Conservation (phyloP, 257 asterid genomes). For the Echites panduratus region DNA sequence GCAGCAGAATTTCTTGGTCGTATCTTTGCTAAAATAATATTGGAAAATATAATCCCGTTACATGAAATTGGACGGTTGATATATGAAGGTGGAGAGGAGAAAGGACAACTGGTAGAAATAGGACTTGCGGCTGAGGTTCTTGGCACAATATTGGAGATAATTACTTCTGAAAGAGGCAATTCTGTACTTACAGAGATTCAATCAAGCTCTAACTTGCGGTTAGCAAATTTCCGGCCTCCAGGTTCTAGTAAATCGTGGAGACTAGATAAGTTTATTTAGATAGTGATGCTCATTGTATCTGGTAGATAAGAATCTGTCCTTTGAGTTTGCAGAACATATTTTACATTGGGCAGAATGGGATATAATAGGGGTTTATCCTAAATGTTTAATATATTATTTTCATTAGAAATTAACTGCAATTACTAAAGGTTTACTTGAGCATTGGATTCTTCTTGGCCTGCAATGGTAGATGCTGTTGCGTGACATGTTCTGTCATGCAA, state of each 20-base stretch:
- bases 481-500: background rate
- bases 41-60: constrained; percentile 28
- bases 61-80: constrained; percentile 30
- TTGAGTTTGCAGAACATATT: constrained; percentile 12
- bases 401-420: constrained; percentile 14
- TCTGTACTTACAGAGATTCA: constrained; percentile 22
- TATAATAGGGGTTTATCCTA: constrained; percentile 1
- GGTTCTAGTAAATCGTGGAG: constrained; percentile 35
- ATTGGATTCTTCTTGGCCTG: constrained; percentile 11
- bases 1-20: constrained; percentile 46
- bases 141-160: constrained; percentile 36
- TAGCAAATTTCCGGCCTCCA: constrained; percentile 34
- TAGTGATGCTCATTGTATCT: constrained; percentile 16
- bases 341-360: constrained; percentile 13
- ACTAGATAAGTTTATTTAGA: constrained; percentile 39
- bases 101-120: constrained; percentile 36
- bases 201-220: constrained; percentile 24
- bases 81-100: constrained; percentile 43
- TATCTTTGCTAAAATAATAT: constrained; percentile 29
- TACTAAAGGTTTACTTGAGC: constrained; percentile 13
- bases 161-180: constrained; percentile 31
- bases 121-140: constrained; percentile 49
- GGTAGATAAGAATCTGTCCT: constrained; percentile 22
- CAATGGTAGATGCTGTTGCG: background rate
- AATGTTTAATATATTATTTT: constrained; percentile 5